phyloP scores from a whole-genome alignment of 2,329 filamentous ascomycete genomes.

The Calonectria pteridis region DNA sequence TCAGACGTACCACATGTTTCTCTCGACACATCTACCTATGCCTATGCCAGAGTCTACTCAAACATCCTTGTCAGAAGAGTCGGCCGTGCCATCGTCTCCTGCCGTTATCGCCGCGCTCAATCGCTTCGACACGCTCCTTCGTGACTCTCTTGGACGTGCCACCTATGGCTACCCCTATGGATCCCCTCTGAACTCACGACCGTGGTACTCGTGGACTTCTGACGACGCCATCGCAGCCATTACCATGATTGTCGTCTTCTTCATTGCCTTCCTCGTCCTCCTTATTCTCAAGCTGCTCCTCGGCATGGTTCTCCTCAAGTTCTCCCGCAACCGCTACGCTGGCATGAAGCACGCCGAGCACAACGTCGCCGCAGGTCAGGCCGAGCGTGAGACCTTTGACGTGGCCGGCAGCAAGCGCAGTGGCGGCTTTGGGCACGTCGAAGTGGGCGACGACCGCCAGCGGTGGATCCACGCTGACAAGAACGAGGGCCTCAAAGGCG shows the following conservation, averaged over 20 bases:
- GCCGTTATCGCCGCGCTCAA: conserved; percentile 83
- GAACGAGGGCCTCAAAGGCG: conserved; percentile 74
- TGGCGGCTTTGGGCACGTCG: conserved; percentile 87
- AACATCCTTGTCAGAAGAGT: conserved; percentile 74
- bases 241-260: conserved; percentile 89
- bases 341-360: conserved; percentile 81
- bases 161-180: conserved; percentile 72
- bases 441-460: conserved; percentile 89
- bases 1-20: conserved; percentile 98
- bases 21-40: conserved; percentile 85
- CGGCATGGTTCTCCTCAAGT: conserved; percentile 87
- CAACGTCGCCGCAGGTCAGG: conserved; percentile 57
- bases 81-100: conserved; percentile 74
- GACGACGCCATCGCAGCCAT: conserved; percentile 81
- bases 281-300: conserved; percentile 87
- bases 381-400: conserved; percentile 69
- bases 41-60: conserved; percentile 75
- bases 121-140: conserved; percentile 81
- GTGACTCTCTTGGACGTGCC: conserved; percentile 80
- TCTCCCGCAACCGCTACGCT: conserved; percentile 82
- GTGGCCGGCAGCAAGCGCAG: conserved; percentile 77
- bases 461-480: conserved; percentile 91
- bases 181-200: conserved; percentile 52
- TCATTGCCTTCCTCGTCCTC: conserved; percentile 86
- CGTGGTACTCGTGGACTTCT: conserved; percentile 70